phyloP scores from a whole-genome alignment of 2,329 filamentous ascomycete genomes.

The Penicillium glabrum region DNA sequence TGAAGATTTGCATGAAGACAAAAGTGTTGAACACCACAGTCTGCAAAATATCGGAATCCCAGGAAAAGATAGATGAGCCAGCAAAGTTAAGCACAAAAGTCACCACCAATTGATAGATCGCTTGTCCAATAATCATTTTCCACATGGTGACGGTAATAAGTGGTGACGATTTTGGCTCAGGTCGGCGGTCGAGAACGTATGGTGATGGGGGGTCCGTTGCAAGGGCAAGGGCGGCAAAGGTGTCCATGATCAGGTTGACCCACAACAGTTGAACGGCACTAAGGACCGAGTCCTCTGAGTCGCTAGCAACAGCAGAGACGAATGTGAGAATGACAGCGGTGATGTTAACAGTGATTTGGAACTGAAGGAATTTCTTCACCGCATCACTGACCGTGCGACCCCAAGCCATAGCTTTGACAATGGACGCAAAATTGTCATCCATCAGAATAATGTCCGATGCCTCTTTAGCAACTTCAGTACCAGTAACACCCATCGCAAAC shows the following conservation, averaged over 20 bases:
- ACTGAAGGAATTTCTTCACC: constrained; percentile 69
- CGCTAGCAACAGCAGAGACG: constrained; percentile 60
- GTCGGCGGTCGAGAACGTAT: constrained; percentile 56
- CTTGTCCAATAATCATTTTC: constrained; percentile 48
- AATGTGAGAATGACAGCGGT: constrained; percentile 67
- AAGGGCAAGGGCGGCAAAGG: constrained; percentile 64
- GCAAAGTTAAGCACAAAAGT: constrained; percentile 49
- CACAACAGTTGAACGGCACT: constrained; percentile 67
- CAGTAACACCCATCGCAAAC: constrained; percentile 82
- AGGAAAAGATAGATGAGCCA: constrained; percentile 36
- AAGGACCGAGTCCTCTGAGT: constrained; percentile 59
- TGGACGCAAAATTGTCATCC: constrained; percentile 87
- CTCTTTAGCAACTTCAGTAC: constrained; percentile 82
- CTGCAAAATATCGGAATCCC: constrained; percentile 29
- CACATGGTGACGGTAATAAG: constrained; percentile 49
- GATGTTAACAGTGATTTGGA: constrained; percentile 60
- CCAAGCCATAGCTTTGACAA: constrained; percentile 80
- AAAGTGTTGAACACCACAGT: constrained; percentile 49
- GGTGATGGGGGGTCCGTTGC: constrained; percentile 63
- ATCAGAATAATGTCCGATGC: constrained; percentile 82
- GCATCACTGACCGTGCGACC: constrained; percentile 75
- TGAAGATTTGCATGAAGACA: constrained; percentile 51
- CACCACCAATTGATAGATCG: constrained; percentile 44
- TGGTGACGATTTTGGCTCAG: constrained; percentile 47
- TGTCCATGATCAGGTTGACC: constrained; percentile 71